phyloP scores from a whole-genome alignment of 306 rosid species.

The Pterocarpus santalinus region DNA sequence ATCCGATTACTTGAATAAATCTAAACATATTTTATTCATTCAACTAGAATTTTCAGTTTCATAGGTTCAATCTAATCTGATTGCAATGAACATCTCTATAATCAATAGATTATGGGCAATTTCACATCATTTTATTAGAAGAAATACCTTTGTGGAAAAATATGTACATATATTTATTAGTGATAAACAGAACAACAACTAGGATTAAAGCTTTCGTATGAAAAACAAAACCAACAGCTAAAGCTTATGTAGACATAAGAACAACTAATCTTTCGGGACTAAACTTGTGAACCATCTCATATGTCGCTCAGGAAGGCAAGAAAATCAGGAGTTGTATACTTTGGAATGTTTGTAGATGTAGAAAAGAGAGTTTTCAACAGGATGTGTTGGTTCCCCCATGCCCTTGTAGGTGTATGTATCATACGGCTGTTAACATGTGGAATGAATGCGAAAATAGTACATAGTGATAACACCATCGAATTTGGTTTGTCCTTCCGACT shows the following conservation, averaged over 20 bases:
- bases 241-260: too few relatives aligned
- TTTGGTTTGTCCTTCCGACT: background rate
- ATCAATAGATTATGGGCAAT: background rate
- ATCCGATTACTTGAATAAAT: too few relatives aligned
- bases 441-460: background rate
- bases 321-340: background rate
- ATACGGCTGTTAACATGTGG: background rate
- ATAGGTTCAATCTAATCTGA: too few relatives aligned
- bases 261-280: background rate
- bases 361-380: background rate
- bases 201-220: background rate
- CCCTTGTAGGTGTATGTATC: background rate
- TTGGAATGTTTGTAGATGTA: background rate
- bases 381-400: background rate
- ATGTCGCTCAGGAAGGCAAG: background rate
- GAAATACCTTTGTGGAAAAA: too few relatives aligned
- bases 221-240: too few relatives aligned
- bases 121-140: background rate
- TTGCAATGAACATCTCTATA: too few relatives aligned
- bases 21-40: too few relatives aligned
- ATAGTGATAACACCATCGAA: background rate
- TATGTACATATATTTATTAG: too few relatives aligned
- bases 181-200: background rate
- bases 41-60: too few relatives aligned
- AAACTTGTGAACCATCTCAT: background rate